phyloP scores from a whole-genome alignment of 257 asterid genomes.

The Solanum chaucha region DNA sequence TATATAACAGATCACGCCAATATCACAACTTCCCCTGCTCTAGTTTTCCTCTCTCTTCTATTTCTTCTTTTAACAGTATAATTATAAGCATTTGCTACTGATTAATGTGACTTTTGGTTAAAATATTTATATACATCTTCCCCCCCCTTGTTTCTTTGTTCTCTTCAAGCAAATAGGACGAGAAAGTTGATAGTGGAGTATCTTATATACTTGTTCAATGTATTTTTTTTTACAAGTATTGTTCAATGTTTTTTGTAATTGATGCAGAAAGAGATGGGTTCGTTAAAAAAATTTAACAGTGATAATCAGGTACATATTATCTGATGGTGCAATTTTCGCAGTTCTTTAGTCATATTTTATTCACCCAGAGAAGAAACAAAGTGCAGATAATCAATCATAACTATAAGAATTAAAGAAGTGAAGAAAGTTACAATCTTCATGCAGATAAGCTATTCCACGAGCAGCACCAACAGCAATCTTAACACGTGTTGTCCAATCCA shows the following conservation, averaged over 20 bases:
- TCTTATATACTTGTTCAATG: not conserved
- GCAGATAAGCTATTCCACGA: constrained; percentile 97
- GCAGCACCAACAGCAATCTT: constrained; percentile 91
- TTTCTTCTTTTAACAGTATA: not conserved
- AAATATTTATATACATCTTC: too few species aligned
- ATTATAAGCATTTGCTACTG: not conserved
- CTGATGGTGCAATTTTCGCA: not conserved
- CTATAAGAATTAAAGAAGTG: not conserved
- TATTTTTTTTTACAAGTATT: not conserved
- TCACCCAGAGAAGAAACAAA: not conserved
- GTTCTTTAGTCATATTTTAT: not conserved
- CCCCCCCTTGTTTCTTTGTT: not conserved
- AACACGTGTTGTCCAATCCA: constrained; percentile 83
- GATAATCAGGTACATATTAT: not conserved
- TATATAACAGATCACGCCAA: too few species aligned
- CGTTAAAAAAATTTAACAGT: not conserved
- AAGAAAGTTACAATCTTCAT: constrained; percentile 76
- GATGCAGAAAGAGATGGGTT: not conserved
- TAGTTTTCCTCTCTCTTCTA: not conserved
- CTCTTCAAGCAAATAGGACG: not conserved
- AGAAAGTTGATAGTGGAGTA: not conserved
- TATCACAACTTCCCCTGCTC: not conserved
- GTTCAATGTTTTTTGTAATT: not conserved
- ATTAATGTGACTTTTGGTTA: not conserved
- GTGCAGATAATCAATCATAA: not conserved